These are phyloP conservation scores for Jatropha podagrica DNA, from an alignment of 441 rosid genomes.

Conservation along the genomic window DNA sequence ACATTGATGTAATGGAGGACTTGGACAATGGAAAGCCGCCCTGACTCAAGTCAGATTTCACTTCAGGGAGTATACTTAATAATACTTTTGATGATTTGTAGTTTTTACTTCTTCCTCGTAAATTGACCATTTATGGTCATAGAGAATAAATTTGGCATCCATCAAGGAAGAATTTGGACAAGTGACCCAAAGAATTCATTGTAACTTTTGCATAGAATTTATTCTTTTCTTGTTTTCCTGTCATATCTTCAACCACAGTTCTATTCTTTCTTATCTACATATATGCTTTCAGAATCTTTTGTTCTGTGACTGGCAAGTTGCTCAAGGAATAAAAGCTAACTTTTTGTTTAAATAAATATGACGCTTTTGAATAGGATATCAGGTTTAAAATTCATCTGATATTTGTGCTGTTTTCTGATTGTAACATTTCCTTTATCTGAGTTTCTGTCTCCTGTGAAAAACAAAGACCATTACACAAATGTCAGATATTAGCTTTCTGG, in stretches of 20 bases:
- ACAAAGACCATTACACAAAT: constrained; percentile 20
- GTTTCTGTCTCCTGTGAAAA: background rate
- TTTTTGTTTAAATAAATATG: constrained; percentile 4
- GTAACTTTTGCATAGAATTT: constrained; percentile 34
- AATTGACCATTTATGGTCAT: constrained; percentile 11
- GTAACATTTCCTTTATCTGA: background rate
- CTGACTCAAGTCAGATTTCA: constrained; percentile 29
- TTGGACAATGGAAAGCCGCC: constrained; percentile 72
- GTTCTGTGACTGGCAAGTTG: constrained; percentile 19
- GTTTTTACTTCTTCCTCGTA: constrained; percentile 21
- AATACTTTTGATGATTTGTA: constrained; percentile 16
- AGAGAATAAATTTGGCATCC: constrained; percentile 18
- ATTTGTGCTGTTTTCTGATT: background rate
- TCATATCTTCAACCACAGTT: constrained; percentile 14
- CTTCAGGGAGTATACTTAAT: constrained; percentile 14
- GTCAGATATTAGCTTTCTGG: constrained; percentile 57
- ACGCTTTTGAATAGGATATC: constrained; percentile 1
- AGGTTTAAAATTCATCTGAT: background rate
- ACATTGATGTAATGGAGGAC: constrained; percentile 83
- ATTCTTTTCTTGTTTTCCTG: constrained; percentile 32
- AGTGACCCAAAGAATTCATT: constrained; percentile 26
- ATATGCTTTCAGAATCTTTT: constrained; percentile 29
- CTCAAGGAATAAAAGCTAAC: constrained; percentile 24
- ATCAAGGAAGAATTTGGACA: constrained; percentile 12
- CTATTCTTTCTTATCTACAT: constrained; percentile 19